Evolutionary conservation across 2,329 filamentous ascomycete genomes (phyloP), one percentile per base, ranked within the genome.

Genomic region (Sclerotiophoma versabilis): DNA sequence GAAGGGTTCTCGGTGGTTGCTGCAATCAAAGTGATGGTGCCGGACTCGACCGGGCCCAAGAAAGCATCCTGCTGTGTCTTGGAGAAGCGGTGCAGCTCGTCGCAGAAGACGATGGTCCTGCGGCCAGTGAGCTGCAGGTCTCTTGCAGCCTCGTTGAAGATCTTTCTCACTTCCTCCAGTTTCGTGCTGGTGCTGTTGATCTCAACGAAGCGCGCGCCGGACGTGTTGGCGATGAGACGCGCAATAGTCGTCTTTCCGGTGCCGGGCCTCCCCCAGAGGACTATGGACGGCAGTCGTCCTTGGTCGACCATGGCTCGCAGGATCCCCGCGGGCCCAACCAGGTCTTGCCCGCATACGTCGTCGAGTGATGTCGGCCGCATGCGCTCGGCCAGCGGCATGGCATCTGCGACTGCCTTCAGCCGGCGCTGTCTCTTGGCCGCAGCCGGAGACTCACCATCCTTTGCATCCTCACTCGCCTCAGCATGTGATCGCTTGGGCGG

Each of bases 1-100:
- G 89, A 93, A 0, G 95, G 95, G 63, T 99, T 99, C 75, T 99
- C 95, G 0, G 95, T 99, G 3, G 95, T 99, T 6, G 95, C 95
- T 10, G 93, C 95, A 57, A 98, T 95, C 25, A 99, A 81, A 0
- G 91, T 97, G 61, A 99, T 88, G 23, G 90, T 90, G 5, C 95
- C 95, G 1, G 87, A 87, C 76, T 99, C 95, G 19, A 98, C 93
- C 0, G 93, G 93, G 14, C 89, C 91, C 1, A 99, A 80, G 65
- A 98, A 98, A 1, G 97, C 90, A 75, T 98, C 95, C 71, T 99
- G 95, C 73, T 98, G 95, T 0, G 87, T 83, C 76, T 96, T 97
- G 64, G 84, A 90, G 80, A 96, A 96, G 23, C 93, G 81, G 75
- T 96, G 92, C 41, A 97, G 95, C 79, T 98, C 95, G 77, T 99